These are phyloP conservation scores for Leccinum fibrillosum DNA, from an alignment of 768 basidiomycete species.

Conservation along the genomic window DNA sequence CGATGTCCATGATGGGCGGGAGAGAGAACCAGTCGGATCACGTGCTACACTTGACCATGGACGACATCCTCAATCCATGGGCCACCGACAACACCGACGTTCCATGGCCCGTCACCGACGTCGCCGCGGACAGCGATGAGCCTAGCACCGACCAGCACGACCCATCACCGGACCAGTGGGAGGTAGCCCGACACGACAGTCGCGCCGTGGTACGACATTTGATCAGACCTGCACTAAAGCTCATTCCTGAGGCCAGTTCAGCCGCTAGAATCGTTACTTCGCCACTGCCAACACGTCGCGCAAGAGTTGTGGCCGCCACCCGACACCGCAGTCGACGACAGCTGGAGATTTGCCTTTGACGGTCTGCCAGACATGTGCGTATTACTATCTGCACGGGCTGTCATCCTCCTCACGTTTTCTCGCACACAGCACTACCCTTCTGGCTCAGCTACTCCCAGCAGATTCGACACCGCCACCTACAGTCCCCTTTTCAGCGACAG, in stretches of 20 bases:
- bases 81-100: slow-evolving; percentile 43
- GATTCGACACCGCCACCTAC: slow-evolving; percentile 48
- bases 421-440: slow-evolving; percentile 36
- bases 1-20: slow-evolving; percentile 25
- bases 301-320: slow-evolving; percentile 50
- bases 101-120: background rate
- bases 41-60: slow-evolving; percentile 12
- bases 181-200: slow-evolving; percentile 54
- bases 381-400: background rate
- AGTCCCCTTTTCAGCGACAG: slow-evolving; percentile 51
- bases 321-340: slow-evolving; percentile 26
- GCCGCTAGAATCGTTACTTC: slow-evolving; percentile 56
- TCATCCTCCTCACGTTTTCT: slow-evolving; percentile 1
- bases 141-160: background rate
- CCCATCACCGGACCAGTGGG: slow-evolving; percentile 55
- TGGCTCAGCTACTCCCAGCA: slow-evolving; percentile 47
- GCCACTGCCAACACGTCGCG: slow-evolving; percentile 50
- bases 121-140: background rate
- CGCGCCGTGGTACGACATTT: slow-evolving; percentile 55
- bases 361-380: slow-evolving; percentile 60
- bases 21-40: slow-evolving; percentile 14
- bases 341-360: slow-evolving; percentile 44
- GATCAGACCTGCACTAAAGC: slow-evolving; percentile 10
- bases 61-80: slow-evolving; percentile 72
- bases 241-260: slow-evolving; percentile 31